Conservation (phyloP, 2,329 filamentous ascomycete species). For the Coniochaeta pulveracea region DNA sequence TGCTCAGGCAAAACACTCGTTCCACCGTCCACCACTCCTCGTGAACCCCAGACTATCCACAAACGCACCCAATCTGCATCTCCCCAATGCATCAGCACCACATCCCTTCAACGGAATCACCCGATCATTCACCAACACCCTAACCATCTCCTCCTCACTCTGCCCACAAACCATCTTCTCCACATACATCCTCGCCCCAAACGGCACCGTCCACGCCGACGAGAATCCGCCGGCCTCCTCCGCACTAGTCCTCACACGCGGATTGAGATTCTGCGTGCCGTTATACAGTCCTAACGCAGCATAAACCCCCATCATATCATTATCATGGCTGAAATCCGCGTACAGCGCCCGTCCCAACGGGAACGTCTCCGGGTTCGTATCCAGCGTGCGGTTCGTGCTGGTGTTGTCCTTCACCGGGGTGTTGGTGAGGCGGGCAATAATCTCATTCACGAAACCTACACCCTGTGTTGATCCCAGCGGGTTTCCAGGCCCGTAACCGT, state of each 20-base stretch:
- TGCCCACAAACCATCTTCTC: slow-evolving; percentile 69
- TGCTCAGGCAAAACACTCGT: slow-evolving; percentile 41
- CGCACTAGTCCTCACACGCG: slow-evolving; percentile 32
- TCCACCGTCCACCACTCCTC: slow-evolving; percentile 61
- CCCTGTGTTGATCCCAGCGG: slow-evolving; percentile 74
- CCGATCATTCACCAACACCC: slow-evolving; percentile 74
- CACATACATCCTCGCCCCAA: slow-evolving; percentile 70
- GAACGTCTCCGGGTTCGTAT: slow-evolving; percentile 56
- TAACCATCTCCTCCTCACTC: slow-evolving; percentile 47
- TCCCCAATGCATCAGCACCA: slow-evolving; percentile 55
- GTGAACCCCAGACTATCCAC: slow-evolving; percentile 68
- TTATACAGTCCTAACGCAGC: slow-evolving; percentile 73
- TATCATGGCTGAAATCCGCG: slow-evolving; percentile 89
- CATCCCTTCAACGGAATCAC: slow-evolving; percentile 65
- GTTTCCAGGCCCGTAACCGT: slow-evolving; percentile 68
- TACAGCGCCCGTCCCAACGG: slow-evolving; percentile 61
- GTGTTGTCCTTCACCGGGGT: slow-evolving; percentile 61
- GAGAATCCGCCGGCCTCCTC: slow-evolving; percentile 55
- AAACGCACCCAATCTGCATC: slow-evolving; percentile 60
- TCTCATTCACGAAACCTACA: slow-evolving; percentile 78
- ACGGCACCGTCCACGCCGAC: slow-evolving; percentile 70
- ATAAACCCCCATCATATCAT: slow-evolving; percentile 69
- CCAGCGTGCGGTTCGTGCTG: slow-evolving; percentile 66
- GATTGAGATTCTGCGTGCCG: slow-evolving; percentile 36
- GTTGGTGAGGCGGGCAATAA: slow-evolving; percentile 67